Evolutionary conservation across 2,329 filamentous ascomycete genomes (phyloP), one percentile per base, ranked within the genome.

Genomic region (Phyllosticta paracitricarpa): DNA sequence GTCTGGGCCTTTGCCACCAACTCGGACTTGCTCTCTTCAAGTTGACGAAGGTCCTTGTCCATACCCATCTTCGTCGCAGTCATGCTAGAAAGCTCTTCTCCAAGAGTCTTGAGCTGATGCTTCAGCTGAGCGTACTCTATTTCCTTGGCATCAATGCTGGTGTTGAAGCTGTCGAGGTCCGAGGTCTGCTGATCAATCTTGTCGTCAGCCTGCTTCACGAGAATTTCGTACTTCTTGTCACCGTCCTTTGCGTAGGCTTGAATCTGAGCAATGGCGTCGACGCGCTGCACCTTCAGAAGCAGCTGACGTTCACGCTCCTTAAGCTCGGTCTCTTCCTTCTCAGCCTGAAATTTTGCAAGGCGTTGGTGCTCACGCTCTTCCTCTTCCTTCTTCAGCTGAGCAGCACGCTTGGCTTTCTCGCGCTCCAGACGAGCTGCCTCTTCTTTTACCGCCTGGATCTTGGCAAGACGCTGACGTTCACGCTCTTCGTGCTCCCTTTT

Each of bases 241-340:
- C 28, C 5, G 14, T 24, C 53, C 17, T 24, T n/a, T n/a, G 6
- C 6, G 12, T 24, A 6, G n/a, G 17, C 53, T 14, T 54, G 10
- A 14, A 26, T 30, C 53, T 54, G 17, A 17, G 1, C n/a, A 8
- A 8, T 48, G 7, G 40, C 40, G 14, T 48, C 40, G 3, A n/a
- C 5, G 17, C 40, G 40, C 40, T n/a, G 40, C 17, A 2, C 40
- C n/a, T 48, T 14, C 40, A 48, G n/a, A 24, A 35, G 28, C 51
- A 26, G 19, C 30, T 51, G 30, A 10, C 24, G n/a, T 28, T 60
- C 54, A 10, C 19, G 28, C 17, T 12, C 57, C 53, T 54, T 28
- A 25, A 53, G 58, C 51, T 54, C 58, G 7, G 51, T 51, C n/a
- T 59, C 51, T 17, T 33, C 57, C 51, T 59, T n/a, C 26, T 59